Evolutionary conservation across 768 basidiomycete genomes (phyloP), one percentile per base, ranked within the genome.

Genomic region (Kwoniella pini): DNA sequence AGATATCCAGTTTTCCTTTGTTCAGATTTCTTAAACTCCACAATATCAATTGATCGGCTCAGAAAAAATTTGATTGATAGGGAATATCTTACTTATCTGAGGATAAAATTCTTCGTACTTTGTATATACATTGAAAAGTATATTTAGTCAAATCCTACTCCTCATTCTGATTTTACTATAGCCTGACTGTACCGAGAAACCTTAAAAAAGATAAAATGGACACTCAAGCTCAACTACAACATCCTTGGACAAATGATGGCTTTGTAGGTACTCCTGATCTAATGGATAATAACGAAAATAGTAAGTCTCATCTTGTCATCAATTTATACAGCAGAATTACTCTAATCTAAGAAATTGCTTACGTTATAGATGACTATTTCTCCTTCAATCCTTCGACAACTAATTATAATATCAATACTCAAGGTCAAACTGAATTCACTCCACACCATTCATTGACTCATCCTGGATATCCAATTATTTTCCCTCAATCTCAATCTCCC

Each of bases 381-480:
- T 57, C 61, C 12, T 28, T 72, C 28, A 64, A 68, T 9, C 71
- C 71, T 7, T 66, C 68, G 36, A 72, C 68, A 4, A 68, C 71
- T 1, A 53, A 38, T 26, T 49, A 50, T 24, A n/a, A 24, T 31
- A 12, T 26, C 27, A 17, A 33, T n/a, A 17, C 36, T 24, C 26
- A 40, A 4, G 12, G 46, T 44, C 33, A 45, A 2, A 15, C 19
- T 15, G 27, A 26, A 26, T 30, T 44, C 9, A 36, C 33, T 9
- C 27, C 33, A 2, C 39, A 59, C 7, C 36, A 42, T 21, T 39
- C 57, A 13, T 42, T 17, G 31, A 42, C 56, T 7, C 56, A 57
- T 36, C 56, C 45, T 22, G 56, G 54, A 33, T 40, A 33, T 19
- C 28, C 31, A 22, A 44, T 36, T 0, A 0, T n/a, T 0, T 28